These are phyloP conservation scores for Fraxinus platypoda DNA, from an alignment of 305 asterid genomes.

Conservation along the genomic window DNA sequence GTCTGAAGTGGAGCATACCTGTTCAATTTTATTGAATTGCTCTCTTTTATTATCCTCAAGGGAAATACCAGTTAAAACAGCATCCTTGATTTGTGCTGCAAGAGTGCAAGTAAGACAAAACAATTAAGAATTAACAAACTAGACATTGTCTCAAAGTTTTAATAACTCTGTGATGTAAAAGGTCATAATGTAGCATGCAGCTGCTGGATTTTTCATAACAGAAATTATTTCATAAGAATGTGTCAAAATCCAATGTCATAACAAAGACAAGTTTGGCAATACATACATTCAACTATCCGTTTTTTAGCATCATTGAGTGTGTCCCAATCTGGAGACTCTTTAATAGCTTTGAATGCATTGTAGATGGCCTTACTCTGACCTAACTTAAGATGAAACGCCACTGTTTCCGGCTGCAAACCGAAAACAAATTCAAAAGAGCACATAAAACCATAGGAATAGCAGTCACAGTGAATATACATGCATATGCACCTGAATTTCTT, in stretches of 20 bases:
- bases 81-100: constrained; percentile 89
- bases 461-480: background rate
- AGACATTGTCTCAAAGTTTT: background rate
- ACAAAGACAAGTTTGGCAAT: background rate
- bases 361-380: constrained; percentile 91
- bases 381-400: constrained; percentile 75
- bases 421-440: background rate
- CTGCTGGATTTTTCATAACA: background rate
- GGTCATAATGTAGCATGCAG: background rate
- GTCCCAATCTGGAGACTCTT: constrained; percentile 79
- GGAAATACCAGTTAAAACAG: constrained; percentile 82
- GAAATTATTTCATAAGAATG: background rate
- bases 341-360: constrained; percentile 79
- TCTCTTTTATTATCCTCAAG: constrained; percentile 88
- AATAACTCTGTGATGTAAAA: background rate
- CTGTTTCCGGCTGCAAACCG: constrained; percentile 74
- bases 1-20: constrained; percentile 42
- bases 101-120: constrained; percentile 13
- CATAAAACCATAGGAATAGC: background rate
- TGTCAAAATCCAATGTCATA: background rate
- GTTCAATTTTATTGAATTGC: constrained; percentile 81
- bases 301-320: constrained; percentile 74
- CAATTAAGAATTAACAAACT: constrained; percentile 12
- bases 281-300: constrained; percentile 83
- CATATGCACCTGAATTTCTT: constrained; percentile 82